These are phyloP conservation scores for Trametes elegans DNA, from an alignment of 768 basidiomycete genomes.

Conservation along the genomic window DNA sequence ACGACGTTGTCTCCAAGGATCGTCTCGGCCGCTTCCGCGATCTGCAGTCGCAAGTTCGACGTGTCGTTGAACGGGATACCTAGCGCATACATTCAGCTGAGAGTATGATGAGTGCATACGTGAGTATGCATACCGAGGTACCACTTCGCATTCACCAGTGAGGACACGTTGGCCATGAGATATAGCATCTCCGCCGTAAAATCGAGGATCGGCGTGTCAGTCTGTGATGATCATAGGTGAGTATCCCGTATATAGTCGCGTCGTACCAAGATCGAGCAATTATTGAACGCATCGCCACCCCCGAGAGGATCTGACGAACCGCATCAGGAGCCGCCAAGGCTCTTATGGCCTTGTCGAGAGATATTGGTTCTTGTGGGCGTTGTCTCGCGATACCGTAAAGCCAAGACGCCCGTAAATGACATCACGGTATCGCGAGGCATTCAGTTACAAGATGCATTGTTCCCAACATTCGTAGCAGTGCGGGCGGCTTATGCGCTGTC, in stretches of 20 bases:
- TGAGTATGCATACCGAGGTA: slow-evolving; percentile 34
- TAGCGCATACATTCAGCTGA: too few relatives aligned
- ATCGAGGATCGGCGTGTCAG: slow-evolving; percentile 49
- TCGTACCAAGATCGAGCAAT: background rate
- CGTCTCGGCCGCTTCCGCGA: slow-evolving; percentile 56
- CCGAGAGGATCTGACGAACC: slow-evolving; percentile 6
- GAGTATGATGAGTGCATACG: too few relatives aligned
- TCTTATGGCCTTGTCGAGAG: slow-evolving; percentile 10
- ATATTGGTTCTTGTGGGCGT: slow-evolving; percentile 35
- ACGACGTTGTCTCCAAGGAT: slow-evolving; percentile 65
- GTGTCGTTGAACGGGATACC: slow-evolving; percentile 68
- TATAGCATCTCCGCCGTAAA: slow-evolving; percentile 50
- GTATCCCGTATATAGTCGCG: slow-evolving; percentile 10
- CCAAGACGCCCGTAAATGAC: slow-evolving; percentile 39
- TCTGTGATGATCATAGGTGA: slow-evolving; percentile 35
- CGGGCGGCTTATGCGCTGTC: too few relatives aligned
- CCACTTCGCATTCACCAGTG: slow-evolving; percentile 45
- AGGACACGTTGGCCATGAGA: slow-evolving; percentile 43
- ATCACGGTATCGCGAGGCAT: slow-evolving; percentile 32
- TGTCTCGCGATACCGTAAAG: slow-evolving; percentile 43
- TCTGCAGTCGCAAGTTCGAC: slow-evolving; percentile 46
- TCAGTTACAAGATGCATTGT: background rate
- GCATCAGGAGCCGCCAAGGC: slow-evolving; percentile 37
- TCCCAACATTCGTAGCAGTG: too few relatives aligned
- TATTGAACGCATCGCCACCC: slow-evolving; percentile 36